Evolutionary conservation across 352 stramenopile species (phyloP).

Genomic region (Phytophthora pinifolia): DNA sequence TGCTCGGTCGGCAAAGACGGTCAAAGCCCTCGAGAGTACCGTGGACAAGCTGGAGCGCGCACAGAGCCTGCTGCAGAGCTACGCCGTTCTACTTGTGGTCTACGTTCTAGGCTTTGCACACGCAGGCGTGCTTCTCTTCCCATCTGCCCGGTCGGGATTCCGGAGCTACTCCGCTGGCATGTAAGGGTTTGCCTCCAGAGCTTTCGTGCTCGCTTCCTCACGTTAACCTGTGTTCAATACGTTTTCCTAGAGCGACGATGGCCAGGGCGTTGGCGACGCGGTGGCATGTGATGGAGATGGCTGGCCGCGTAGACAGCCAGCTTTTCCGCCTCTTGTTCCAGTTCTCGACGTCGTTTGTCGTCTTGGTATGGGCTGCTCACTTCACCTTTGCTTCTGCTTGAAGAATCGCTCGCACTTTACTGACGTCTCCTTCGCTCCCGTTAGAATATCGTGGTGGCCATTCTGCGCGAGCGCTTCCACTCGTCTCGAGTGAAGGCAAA

Average conservation of each 20-base stretch:
- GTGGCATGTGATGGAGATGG: slow-evolving; percentile 25
- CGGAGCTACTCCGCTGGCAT: slow-evolving; percentile 45
- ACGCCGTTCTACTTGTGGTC: slow-evolving; percentile 35
- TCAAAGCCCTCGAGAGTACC: slow-evolving; percentile 45
- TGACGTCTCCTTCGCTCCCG: neutral
- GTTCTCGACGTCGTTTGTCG: slow-evolving; percentile 41
- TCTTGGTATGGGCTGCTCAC: slow-evolving; percentile 29
- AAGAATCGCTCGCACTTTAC: neutral
- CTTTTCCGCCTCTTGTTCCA: slow-evolving; percentile 44
- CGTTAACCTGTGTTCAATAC: neutral
- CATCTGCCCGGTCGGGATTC: slow-evolving; percentile 32
- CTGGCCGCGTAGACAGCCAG: slow-evolving; percentile 15
- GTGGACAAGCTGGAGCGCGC: slow-evolving; percentile 48
- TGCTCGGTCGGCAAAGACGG: slow-evolving; percentile 40
- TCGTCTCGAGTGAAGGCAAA: slow-evolving; percentile 21
- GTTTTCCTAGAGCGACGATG: slow-evolving; percentile 31
- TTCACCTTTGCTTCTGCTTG: neutral
- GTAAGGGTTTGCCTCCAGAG: slow-evolving; percentile 36
- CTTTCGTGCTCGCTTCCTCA: neutral
- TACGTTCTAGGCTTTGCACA: slow-evolving; percentile 56
- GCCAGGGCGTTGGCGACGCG: slow-evolving; percentile 18
- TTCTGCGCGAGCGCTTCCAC: slow-evolving; percentile 66
- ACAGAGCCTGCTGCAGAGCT: slow-evolving; percentile 44
- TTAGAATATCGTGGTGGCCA: slow-evolving; percentile 60
- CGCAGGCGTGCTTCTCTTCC: slow-evolving; percentile 44